Base-by-base conservation (phyloP, 257 asterid genomes). In the Lycium ferocissimum region DNA sequence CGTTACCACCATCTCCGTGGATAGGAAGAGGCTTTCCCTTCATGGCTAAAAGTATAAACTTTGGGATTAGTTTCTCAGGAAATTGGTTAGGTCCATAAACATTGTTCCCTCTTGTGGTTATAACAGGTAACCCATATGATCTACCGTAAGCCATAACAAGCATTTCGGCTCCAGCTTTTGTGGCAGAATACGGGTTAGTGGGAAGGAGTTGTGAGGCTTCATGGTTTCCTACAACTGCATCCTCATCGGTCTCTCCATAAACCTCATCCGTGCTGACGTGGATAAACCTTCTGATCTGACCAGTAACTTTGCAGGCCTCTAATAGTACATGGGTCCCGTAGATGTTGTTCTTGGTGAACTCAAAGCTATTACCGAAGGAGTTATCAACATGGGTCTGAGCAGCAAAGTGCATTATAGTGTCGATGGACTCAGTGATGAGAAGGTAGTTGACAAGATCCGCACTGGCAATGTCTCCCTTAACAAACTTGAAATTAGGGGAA, bases 191-290 rank as follows among this genome's bases (percentile, higher is more conserved):
- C 26, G 87, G 87, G 82, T 85, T 85, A 58, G 87, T 85, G 43
- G 87, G 87, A 61, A 85, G 87, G 40, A 85, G 85, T 75, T 85
- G 87, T n/a, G 87, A 85, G 81, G 87, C 87, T 18, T 85, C 87
- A 2, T 85, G 87, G 51, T 85, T 85, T 85, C 87, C 87, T 8
- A 85, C 87, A 51, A 80, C 81, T 35, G 87, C 87, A 56, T 85
- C 87, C 66, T 85, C 87, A 1, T 85, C 87, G 1, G 87, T 85
- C 85, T 85, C 87, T 14, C 87, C 87, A 2, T 85, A 85, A 17
- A 83, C 85, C 57, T 83, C 86, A 35, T 84, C 86, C 0, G 86
- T 84, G 71, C 86, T 84, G 76, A 85, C 87, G 47, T 85, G 87
- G 18, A 85, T 85, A 61, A 85, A 85, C 75, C 87, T 71, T 38